Conservation (phyloP, 1,284 basidiomycete genomes). For the Ceratobasidium sp. region DNA sequence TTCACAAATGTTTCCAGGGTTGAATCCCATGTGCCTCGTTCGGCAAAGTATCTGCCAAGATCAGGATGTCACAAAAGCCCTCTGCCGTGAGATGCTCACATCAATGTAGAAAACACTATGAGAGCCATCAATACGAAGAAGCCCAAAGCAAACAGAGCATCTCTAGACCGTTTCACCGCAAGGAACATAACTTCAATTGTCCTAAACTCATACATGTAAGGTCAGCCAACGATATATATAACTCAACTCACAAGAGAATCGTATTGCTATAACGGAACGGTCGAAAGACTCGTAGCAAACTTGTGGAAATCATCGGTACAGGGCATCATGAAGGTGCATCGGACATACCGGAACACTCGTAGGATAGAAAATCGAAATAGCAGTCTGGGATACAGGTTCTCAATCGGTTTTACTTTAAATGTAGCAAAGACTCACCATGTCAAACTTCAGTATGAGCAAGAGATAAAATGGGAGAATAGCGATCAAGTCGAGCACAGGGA, state of each 20-base stretch:
- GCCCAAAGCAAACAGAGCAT: conserved; percentile 82
- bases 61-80: not conserved
- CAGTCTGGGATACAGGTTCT: conserved; percentile 58
- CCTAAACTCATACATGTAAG: not conserved
- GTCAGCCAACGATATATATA: not conserved
- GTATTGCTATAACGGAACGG: conserved; percentile 85
- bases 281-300: conserved; percentile 83
- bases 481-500: conserved; percentile 82
- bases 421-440: conserved; percentile 66
- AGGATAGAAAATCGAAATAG: conserved; percentile 86
- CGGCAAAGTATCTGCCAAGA: conserved; percentile 75
- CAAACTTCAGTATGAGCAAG: conserved; percentile 80
- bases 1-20: conserved; percentile 81
- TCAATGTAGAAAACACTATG: conserved; percentile 82
- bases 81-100: conserved; percentile 58
- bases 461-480: conserved; percentile 88
- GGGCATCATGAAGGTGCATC: not conserved
- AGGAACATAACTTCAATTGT: conserved; percentile 95
- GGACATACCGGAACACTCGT: conserved; percentile 43
- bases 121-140: conserved; percentile 91
- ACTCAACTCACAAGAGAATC: conserved; percentile 72
- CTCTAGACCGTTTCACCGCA: conserved; percentile 82
- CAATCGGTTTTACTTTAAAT: not conserved
- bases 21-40: conserved; percentile 86
- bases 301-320: conserved; percentile 67